Conservation (phyloP, 1,139 yeast species). For the Yamadazyma atmosphaerica region DNA sequence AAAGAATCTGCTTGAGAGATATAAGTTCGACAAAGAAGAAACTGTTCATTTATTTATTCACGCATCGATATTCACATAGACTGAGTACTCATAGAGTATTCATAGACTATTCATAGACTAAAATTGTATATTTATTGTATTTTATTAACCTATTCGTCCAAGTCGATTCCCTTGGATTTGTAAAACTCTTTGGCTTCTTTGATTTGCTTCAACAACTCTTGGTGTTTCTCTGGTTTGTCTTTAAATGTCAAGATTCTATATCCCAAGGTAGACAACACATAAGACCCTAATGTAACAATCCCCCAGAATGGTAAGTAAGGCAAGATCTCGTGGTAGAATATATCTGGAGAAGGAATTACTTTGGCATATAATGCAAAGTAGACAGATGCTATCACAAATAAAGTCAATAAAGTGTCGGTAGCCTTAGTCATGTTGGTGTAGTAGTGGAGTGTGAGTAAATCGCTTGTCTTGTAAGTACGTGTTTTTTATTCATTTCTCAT, state of each 20-base stretch:
- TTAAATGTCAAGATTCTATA: conserved; percentile 71
- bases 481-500: conserved; percentile 1
- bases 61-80: neutral
- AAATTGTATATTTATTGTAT: conserved; percentile 10
- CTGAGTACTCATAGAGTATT: too few species aligned
- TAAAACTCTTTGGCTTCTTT: conserved; percentile 65
- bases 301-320: conserved; percentile 75
- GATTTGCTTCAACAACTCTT: conserved; percentile 63
- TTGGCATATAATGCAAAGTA: conserved; percentile 57
- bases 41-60: conserved; percentile 1
- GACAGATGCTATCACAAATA: conserved; percentile 49
- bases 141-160: conserved; percentile 31
- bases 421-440: conserved; percentile 62
- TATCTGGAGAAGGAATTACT: conserved; percentile 55
- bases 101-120: too few species aligned
- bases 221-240: conserved; percentile 70
- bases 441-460: too few species aligned
- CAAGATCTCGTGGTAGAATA: conserved; percentile 53
- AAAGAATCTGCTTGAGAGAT: neutral
- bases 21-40: too few species aligned
- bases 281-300: conserved; percentile 68
- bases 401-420: conserved; percentile 54
- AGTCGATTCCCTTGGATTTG: conserved; percentile 55
- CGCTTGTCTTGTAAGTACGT: conserved; percentile 3
- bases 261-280: conserved; percentile 71